Evolutionary conservation across 805 yeast genomes (phyloP).

Genomic region (Hermanozyma aechmeae): DNA sequence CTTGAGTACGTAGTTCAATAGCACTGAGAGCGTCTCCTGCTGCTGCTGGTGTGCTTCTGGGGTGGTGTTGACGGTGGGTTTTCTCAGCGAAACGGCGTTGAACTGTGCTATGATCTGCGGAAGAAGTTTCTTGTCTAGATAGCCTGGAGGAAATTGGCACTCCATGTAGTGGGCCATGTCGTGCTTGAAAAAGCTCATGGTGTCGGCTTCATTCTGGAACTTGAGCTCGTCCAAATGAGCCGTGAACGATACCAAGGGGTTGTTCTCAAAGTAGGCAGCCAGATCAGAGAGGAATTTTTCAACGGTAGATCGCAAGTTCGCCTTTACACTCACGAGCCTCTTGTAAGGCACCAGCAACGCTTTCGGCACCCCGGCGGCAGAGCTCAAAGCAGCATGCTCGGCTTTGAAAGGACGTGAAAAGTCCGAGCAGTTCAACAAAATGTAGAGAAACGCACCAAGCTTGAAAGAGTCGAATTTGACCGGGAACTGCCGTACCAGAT

Average conservation of each 20-base stretch:
- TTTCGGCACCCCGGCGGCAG: conserved; percentile 20
- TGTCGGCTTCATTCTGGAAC: conserved; percentile 44
- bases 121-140: conserved; percentile 49
- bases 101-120: conserved; percentile 53
- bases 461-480: conserved; percentile 55
- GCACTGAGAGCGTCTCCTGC: conserved; percentile 27
- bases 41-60: conserved; percentile 20
- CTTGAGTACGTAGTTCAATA: conserved; percentile 35
- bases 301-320: conserved; percentile 24
- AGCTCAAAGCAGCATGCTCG: neutral
- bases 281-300: conserved; percentile 20
- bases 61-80: conserved; percentile 16
- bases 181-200: conserved; percentile 31
- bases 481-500: conserved; percentile 34
- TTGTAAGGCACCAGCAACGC: conserved; percentile 25
- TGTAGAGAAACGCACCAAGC: conserved; percentile 47
- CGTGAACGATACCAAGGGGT: conserved; percentile 42
- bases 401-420: conserved; percentile 1
- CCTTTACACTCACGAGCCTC: conserved; percentile 27
- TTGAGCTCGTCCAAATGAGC: conserved; percentile 47
- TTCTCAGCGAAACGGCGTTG: conserved; percentile 16
- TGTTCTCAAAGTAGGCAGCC: conserved; percentile 19
- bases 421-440: conserved; percentile 28
- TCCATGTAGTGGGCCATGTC: conserved; percentile 18
- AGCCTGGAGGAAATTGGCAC: conserved; percentile 38